phyloP scores from a whole-genome alignment of 176 grass and related monocot genomes.

The Raddia distichophylla region DNA sequence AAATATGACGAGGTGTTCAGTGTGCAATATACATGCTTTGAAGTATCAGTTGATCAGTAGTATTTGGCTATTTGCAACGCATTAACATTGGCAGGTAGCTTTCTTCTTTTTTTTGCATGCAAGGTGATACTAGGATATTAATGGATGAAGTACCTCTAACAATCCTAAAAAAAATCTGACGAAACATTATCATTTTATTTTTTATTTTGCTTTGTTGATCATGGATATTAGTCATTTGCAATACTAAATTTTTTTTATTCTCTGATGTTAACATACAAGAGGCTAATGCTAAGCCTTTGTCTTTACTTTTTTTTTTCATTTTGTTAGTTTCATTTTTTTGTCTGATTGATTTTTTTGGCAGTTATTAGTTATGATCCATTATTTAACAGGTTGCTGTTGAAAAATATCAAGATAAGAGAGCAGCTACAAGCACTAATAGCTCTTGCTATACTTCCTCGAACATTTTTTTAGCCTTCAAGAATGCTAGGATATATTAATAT shows the following conservation, averaged over 20 bases:
- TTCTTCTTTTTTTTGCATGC: conserved; percentile 9
- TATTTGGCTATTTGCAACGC: conserved; percentile 1
- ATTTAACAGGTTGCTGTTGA: conserved; percentile 66
- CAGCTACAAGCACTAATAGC: conserved; percentile 90
- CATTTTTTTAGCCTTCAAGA: conserved; percentile 87
- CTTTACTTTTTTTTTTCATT: conserved; percentile 5
- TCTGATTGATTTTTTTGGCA: neutral
- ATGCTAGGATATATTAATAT: conserved; percentile 13
- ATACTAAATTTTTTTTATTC: neutral
- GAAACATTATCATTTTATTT: neutral
- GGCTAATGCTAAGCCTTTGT: neutral
- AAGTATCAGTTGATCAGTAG: neutral
- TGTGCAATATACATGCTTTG: neutral
- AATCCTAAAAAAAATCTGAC: neutral
- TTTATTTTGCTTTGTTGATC: neutral
- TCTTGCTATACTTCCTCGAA: conserved; percentile 90
- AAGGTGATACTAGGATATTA: conserved; percentile 4
- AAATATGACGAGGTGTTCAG: neutral
- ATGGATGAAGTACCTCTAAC: neutral
- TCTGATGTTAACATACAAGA: neutral
- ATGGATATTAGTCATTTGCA: neutral
- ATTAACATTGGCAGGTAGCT: neutral
- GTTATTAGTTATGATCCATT: conserved; percentile 22
- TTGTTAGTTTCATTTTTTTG: conserved; percentile 7
- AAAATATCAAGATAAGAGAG: conserved; percentile 89